Evolutionary conservation across 306 rosid species (phyloP), one percentile per base, ranked within the genome.

Genomic region (Mucuna pruriens): DNA sequence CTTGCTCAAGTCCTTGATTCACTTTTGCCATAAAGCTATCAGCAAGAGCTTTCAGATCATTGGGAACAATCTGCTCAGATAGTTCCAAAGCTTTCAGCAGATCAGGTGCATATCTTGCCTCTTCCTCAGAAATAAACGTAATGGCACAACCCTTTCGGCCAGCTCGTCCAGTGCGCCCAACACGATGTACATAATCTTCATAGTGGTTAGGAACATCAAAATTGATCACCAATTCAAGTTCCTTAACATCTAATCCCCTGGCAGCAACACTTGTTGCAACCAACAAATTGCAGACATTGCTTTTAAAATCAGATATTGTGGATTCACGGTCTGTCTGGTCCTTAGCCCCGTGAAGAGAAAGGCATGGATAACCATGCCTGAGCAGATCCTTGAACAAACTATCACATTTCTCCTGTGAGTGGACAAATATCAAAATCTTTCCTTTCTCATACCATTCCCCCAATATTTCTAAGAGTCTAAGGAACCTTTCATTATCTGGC

Each of bases 361-460:
- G 94, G 88, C 98, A 94, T 36, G 97, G 95, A 87, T 92, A 94
- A 70, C 97, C 97, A 78, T 92, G 97, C 80, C 85, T 89, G 82
- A 91, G 87, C 90, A 94, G 45, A 87, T 92, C 97, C 85, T 87
- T 91, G 85, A 92, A 94, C 85, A 94, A 88, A 65, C 91, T 70
- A 84, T 94, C 98, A 77, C 98, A 94, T 82, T 90, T 94, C 65
- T 92, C 95, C 85, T 92, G 98, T 13, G 98, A 89, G 57, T 94
- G 97, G 69, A 94, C 98, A 86, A 94, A 94, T 52, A 94, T 88
- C 86, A 94, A 83, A 84, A 94, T 89, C 84, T 94, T 94, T 69
- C 98, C 98, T 74, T 90, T 94, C 84, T 92, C 97, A 19, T 91
- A 91, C 97, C 98, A 94, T 74, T 94, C 97, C 42, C 98, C 97